phyloP scores from a whole-genome alignment of 495 filamentous ascomycete genomes.

The Saxispiralis lemnorum region DNA sequence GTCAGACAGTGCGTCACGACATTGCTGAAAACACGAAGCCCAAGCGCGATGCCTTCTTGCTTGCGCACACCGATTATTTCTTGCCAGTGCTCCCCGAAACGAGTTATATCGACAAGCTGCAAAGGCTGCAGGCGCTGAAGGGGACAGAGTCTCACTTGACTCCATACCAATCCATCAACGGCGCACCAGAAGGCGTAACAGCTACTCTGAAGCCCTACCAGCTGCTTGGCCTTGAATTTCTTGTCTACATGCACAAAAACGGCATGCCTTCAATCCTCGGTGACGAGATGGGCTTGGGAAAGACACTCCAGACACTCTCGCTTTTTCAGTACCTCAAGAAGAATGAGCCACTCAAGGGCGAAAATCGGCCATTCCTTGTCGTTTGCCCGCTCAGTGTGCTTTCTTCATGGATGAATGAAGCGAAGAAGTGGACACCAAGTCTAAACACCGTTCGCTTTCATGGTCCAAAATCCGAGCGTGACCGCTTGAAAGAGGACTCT shows the following conservation, averaged over 20 bases:
- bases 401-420: slow-evolving; percentile 39
- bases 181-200: slow-evolving; percentile 33
- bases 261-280: slow-evolving; percentile 40
- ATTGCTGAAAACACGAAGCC: slow-evolving; percentile 30
- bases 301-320: slow-evolving; percentile 42
- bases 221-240: slow-evolving; percentile 41
- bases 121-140: slow-evolving; percentile 3
- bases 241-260: slow-evolving; percentile 41
- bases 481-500: slow-evolving; percentile 31
- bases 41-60: slow-evolving; percentile 33
- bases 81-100: slow-evolving; percentile 34
- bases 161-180: slow-evolving; percentile 30
- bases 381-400: slow-evolving; percentile 43
- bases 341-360: slow-evolving; percentile 15
- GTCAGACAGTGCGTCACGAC: slow-evolving; percentile 29
- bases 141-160: slow-evolving; percentile 8
- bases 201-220: slow-evolving; percentile 47
- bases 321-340: slow-evolving; percentile 37
- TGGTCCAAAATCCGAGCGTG: slow-evolving; percentile 32
- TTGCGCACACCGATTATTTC: slow-evolving; percentile 35
- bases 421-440: slow-evolving; percentile 38
- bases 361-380: slow-evolving; percentile 36
- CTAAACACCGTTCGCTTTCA: slow-evolving; percentile 41
- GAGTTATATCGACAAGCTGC: slow-evolving; percentile 35
- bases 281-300: slow-evolving; percentile 50